Evolutionary conservation across 352 stramenopile genomes (phyloP), one percentile per base, ranked within the genome.

Genomic region (Pythium volutum): DNA sequence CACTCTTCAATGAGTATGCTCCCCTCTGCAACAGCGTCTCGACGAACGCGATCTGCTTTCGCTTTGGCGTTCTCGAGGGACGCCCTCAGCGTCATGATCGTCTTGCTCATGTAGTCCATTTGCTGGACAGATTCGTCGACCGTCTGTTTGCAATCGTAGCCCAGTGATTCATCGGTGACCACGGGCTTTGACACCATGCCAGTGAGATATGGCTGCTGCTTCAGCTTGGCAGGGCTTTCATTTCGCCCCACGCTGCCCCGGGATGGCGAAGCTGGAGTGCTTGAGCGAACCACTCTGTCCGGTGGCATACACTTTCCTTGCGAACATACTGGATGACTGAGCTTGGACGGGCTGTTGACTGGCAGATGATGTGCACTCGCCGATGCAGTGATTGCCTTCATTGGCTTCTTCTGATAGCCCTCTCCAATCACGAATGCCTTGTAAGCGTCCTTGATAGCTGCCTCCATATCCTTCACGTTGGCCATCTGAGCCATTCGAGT

Each of bases 61-160:
- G 66, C 56, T 47, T 93, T 91, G 4, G 84, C 77, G 36, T 89
- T 84, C 33, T 91, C 82, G 18, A 91, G 64, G 14, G 82, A 71
- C 2, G 70, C 70, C 1, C 73, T 78, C 15, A 93, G 67, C 11
- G 81, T 90, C 26, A 73, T 71, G 58, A 93, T 86, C 2, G 72
- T 91, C 31, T 76, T 79, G 60, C 79, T 91, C 82, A 92, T 91
- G 52, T 82, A 90, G 61, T 90, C 79, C 63, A 92, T 79, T 62
- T 93, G 82, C 62, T 90, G 87, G 38, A 77, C 77, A 1, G 84
- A 89, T 38, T 92, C 81, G 29, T 86, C 73, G 12, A 93, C 80
- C 0, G 78, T 78, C 48, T 90, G 81, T 33, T 88, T 91, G 66
- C 75, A 87, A 60, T 91, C 77, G 52, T 91, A 90, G 0, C 79